These are phyloP conservation scores for Populus hybrid DNA, from an alignment of 441 rosid species.

Conservation along the genomic window DNA sequence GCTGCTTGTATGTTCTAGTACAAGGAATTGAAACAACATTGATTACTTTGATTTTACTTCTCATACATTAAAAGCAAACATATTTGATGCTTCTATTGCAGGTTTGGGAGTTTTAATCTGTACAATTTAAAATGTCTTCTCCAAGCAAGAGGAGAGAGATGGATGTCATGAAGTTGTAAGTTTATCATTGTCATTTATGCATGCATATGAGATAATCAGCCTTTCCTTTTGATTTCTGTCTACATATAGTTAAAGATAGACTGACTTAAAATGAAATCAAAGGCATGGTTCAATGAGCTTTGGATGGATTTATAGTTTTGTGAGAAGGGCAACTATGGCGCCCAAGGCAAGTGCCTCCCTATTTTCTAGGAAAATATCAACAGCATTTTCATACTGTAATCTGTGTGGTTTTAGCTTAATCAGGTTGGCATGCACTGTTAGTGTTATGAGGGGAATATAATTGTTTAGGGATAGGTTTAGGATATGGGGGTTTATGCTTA, in stretches of 20 bases:
- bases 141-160: constrained; percentile 85
- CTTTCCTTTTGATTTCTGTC: not conserved
- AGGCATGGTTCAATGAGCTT: constrained; percentile 3
- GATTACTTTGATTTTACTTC: not conserved
- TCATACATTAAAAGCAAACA: not conserved
- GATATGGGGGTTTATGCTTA: not conserved
- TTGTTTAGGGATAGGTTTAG: not conserved
- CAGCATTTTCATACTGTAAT: not conserved
- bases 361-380: not conserved
- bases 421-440: not conserved
- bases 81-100: constrained; percentile 11
- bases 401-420: not conserved
- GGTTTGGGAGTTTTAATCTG: constrained; percentile 14
- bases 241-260: not conserved
- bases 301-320: no score
- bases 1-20: not conserved
- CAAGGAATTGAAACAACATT: not conserved
- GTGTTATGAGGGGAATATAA: not conserved
- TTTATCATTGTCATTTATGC: not conserved
- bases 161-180: constrained; percentile 82
- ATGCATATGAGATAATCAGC: not conserved
- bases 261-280: not conserved
- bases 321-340: not conserved
- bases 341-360: not conserved
- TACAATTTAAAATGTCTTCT: constrained; percentile 42